Evolutionary conservation across 23 red algal genomes (phyloP), one percentile per base, ranked within the genome.

Genomic region (Cyanidioschyzon merolae): DNA sequence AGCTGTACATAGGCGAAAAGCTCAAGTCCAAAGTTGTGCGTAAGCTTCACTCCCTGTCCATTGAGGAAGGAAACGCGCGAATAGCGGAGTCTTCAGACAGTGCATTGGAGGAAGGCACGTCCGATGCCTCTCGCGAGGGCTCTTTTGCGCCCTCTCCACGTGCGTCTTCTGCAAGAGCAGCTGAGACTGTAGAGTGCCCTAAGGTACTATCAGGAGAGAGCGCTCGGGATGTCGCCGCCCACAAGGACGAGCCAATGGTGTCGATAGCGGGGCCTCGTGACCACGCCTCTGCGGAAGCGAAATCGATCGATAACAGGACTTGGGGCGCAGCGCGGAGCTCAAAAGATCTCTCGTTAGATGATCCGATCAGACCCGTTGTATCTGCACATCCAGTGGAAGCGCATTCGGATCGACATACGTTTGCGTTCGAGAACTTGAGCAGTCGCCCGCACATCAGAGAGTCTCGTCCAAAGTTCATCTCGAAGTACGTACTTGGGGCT

Each of bases 401-500:
- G 45, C 45, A 7, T 54, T 54, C 45, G 45, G 45, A 54, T 15
- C 21, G 45, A 21, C 45, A 54, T 15, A 7, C 45, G 45, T 21
- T 21, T 21, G 45, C 63, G 12, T 15, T 27, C 12, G 63, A 71
- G 32, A 7, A 27, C 7, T 25, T 71, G 63, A 35, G 7, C n/a
- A 15, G 7, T 7, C 63, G 63, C 16, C 30, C 30, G 12, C 30
- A 7, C 3, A 57, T 1, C 59, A 37, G 37, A 21, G 57, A 76
- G 36, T 81, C 83, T 67, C 80, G 84, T 37, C 36, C 71, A 37
- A 95, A 88, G 30, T 57, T 79, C 35, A 80, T 85, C 32, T 41
- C 81, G 0, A 74, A 85, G 41, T 95, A 86, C 58, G 75, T 98
- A 32, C 84, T 91, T 34, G 94, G 94, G 41, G 83, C 79, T 16